A percentile compares a stretch with the other conserved stretches of the same genome.
phyloP scores from a whole-genome alignment of 257 asterid genomes.

The Mentha longifolia region DNA sequence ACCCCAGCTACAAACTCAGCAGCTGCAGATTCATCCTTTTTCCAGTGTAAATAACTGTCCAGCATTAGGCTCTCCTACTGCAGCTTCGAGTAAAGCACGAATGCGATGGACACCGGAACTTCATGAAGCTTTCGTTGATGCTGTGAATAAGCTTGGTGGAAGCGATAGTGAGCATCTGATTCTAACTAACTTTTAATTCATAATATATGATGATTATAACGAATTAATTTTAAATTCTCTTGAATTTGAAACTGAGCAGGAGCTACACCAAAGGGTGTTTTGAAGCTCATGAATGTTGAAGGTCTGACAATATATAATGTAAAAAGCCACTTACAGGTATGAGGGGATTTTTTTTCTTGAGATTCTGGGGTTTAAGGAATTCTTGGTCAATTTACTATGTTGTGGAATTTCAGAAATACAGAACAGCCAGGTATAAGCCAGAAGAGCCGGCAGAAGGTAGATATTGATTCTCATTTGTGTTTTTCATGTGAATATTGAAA shows the following conservation, averaged over 20 bases:
- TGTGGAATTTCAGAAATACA: constrained; percentile 66
- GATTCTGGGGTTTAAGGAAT: constrained; percentile 15
- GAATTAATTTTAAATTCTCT: not conserved
- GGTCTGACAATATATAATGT: constrained; percentile 80
- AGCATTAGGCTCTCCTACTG: constrained; percentile 47
- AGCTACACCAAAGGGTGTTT: constrained; percentile 90
- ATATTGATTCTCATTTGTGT: constrained; percentile 9
- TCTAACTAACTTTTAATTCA: constrained; percentile 2
- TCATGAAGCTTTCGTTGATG: constrained; percentile 81
- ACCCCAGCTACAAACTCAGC: constrained; percentile 45
- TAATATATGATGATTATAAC: not conserved
- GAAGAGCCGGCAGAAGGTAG: constrained; percentile 78
- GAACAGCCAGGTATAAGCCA: constrained; percentile 80
- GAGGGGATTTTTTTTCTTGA: not conserved
- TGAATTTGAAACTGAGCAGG: constrained; percentile 35
- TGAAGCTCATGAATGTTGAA: constrained; percentile 81
- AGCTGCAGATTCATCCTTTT: constrained; percentile 23
- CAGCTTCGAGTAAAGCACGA: constrained; percentile 58
- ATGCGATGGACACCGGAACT: constrained; percentile 99
- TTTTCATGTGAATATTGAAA: not conserved
- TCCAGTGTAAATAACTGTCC: constrained; percentile 40
- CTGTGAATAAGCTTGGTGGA: constrained; percentile 93
- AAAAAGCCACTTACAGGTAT: constrained; percentile 90
- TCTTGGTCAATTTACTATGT: constrained; percentile 25
- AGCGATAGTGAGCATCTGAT: constrained; percentile 66